These are phyloP conservation scores for Paecilomyces formosus DNA, from an alignment of 2,329 filamentous ascomycete species.

Conservation along the genomic window DNA sequence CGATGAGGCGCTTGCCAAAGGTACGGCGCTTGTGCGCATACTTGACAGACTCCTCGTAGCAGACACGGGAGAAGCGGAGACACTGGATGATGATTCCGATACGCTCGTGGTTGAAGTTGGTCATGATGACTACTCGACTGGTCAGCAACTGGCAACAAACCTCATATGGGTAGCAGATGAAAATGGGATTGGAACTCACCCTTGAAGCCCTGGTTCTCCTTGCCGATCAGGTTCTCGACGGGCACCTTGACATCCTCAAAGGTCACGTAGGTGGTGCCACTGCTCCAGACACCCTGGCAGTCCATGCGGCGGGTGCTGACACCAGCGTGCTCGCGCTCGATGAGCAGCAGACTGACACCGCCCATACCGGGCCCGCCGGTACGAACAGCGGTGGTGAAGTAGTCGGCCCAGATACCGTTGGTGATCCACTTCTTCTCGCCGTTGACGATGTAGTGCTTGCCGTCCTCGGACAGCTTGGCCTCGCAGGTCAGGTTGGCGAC, in stretches of 20 bases:
- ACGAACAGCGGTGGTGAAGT: slow-evolving; percentile 94
- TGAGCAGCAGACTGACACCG: slow-evolving; percentile 81
- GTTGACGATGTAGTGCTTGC: slow-evolving; percentile 99
- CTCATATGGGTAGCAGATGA: background rate
- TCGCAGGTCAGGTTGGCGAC: slow-evolving; percentile 94
- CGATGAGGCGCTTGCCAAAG: slow-evolving; percentile 92
- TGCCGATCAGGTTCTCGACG: slow-evolving; percentile 96
- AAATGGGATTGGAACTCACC: slow-evolving; percentile 34
- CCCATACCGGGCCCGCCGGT: slow-evolving; percentile 88
- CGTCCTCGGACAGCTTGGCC: slow-evolving; percentile 88
- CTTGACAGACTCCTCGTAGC: slow-evolving; percentile 92
- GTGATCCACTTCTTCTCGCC: slow-evolving; percentile 99
- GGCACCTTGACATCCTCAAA: slow-evolving; percentile 99
- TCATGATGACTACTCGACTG: slow-evolving; percentile 72
- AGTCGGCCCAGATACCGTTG: slow-evolving; percentile 93
- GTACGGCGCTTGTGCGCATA: slow-evolving; percentile 96
- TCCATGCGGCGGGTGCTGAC: slow-evolving; percentile 95
- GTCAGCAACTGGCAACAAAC: background rate
- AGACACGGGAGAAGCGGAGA: slow-evolving; percentile 89
- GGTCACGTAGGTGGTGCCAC: slow-evolving; percentile 92
- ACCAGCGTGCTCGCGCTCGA: slow-evolving; percentile 76
- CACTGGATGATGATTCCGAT: slow-evolving; percentile 98
- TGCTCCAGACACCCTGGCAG: slow-evolving; percentile 95
- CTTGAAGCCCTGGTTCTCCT: slow-evolving; percentile 97
- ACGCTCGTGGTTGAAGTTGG: slow-evolving; percentile 98